These are phyloP conservation scores for Tetradesmus lagerheimii DNA, from an alignment of 139 green algal genomes.

Conservation along the genomic window DNA sequence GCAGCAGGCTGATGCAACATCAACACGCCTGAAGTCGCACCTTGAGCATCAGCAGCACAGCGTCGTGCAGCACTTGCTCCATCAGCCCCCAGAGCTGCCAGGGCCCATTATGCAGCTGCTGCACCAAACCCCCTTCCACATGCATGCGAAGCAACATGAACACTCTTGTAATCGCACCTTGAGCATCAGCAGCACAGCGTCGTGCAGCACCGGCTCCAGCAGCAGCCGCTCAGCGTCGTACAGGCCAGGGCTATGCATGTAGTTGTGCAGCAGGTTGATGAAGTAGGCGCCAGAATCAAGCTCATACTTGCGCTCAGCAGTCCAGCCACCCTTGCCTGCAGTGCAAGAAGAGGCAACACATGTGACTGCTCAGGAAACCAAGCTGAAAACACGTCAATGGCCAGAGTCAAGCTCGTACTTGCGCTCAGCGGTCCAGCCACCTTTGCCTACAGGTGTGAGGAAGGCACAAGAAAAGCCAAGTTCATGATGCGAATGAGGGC, in stretches of 20 bases:
- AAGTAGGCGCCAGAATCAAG: slow-evolving; percentile 78
- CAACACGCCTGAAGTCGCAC: no score
- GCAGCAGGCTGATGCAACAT: no score
- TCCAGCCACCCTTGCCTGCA: slow-evolving; percentile 58
- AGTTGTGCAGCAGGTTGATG: slow-evolving; percentile 74
- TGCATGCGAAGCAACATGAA: no score
- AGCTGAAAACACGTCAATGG: no score
- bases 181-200: slow-evolving; percentile 62
- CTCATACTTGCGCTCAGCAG: slow-evolving; percentile 75
- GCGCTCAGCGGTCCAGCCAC: slow-evolving; percentile 67
- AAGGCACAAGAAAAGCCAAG: no score
- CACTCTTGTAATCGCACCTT: no score
- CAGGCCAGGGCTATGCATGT: slow-evolving; percentile 44
- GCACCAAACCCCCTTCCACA: no score
- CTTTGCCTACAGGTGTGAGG: neutral
- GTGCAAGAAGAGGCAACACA: no score
- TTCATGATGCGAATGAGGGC: no score
- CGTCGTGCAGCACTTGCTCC: slow-evolving; percentile 61
- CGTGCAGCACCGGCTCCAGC: slow-evolving; percentile 55
- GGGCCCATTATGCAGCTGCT: no score
- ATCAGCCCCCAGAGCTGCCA: neutral
- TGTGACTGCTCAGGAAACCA: no score
- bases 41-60: slow-evolving; percentile 56
- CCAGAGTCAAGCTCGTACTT: slow-evolving; percentile 83
- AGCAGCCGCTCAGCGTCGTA: slow-evolving; percentile 47